Percentiles rank a stretch among this genome's conserved stretches.
Conservation (phyloP, 176 grass and related monocot genomes). For the Themeda triandra region DNA sequence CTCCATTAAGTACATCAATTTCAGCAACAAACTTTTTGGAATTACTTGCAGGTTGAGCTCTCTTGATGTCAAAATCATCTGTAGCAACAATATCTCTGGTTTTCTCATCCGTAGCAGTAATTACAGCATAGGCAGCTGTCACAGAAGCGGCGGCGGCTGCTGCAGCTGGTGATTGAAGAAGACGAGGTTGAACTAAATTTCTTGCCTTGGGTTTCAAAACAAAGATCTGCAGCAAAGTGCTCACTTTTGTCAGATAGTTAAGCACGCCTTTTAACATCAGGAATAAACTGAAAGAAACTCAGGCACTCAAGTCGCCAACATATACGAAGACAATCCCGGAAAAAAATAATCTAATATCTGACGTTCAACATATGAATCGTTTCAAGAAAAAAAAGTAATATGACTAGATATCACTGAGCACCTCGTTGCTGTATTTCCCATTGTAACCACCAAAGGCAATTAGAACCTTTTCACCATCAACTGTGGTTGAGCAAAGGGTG, state of each 20-base stretch:
- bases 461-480: conserved; percentile 66
- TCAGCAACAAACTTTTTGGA: conserved; percentile 52
- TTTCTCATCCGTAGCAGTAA: conserved; percentile 64
- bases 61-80: conserved; percentile 61
- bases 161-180: conserved; percentile 82
- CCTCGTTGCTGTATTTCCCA: conserved; percentile 94
- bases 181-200: conserved; percentile 57
- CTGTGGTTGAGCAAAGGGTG: conserved; percentile 62
- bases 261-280: background rate
- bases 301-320: conserved; percentile 1
- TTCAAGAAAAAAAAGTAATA: background rate
- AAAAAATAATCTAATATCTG: background rate
- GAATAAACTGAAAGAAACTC: background rate
- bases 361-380: background rate
- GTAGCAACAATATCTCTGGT: conserved; percentile 39
- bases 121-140: conserved; percentile 81
- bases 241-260: conserved; percentile 10
- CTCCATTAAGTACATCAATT: conserved; percentile 48
- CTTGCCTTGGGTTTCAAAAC: conserved; percentile 72
- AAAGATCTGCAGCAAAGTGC: conserved; percentile 61
- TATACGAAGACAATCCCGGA: background rate
- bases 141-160: conserved; percentile 79
- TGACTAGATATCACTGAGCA: conserved; percentile 21
- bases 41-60: conserved; percentile 45
- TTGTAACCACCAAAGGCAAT: conserved; percentile 97